phyloP scores from a whole-genome alignment of 2,329 filamentous ascomycete genomes.

The Talaromyces islandicus region DNA sequence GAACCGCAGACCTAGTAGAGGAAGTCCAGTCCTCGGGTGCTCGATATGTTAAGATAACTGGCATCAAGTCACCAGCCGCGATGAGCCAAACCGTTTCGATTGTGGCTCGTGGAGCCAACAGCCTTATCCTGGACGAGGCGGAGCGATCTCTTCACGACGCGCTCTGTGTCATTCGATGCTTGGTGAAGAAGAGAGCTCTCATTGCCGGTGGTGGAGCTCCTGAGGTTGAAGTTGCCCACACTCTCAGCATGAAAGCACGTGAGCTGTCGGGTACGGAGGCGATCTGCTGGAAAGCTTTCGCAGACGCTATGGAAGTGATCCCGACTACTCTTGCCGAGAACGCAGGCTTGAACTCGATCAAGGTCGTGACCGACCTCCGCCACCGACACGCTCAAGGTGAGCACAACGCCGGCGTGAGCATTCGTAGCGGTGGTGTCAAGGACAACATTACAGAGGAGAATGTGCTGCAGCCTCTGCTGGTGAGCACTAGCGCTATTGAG shows the following conservation, averaged over 20 bases:
- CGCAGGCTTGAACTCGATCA: slow-evolving; percentile 95
- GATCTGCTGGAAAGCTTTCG: slow-evolving; percentile 99
- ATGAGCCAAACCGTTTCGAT: slow-evolving; percentile 80
- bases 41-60: slow-evolving; percentile 90
- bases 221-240: slow-evolving; percentile 90
- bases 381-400: slow-evolving; percentile 93
- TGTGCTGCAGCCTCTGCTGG: slow-evolving; percentile 88
- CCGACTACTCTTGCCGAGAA: slow-evolving; percentile 97
- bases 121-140: slow-evolving; percentile 89
- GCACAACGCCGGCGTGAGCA: slow-evolving; percentile 93
- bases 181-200: slow-evolving; percentile 99
- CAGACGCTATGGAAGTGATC: slow-evolving; percentile 94
- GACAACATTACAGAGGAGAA: slow-evolving; percentile 95
- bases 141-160: slow-evolving; percentile 96
- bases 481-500: slow-evolving; percentile 96
- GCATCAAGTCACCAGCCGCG: slow-evolving; percentile 63
- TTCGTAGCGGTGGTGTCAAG: slow-evolving; percentile 96
- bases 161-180: slow-evolving; percentile 91
- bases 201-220: slow-evolving; percentile 95
- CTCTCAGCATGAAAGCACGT: slow-evolving; percentile 75
- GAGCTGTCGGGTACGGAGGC: slow-evolving; percentile 84
- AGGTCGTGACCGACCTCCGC: slow-evolving; percentile 91
- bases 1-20: slow-evolving; percentile 86
- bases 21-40: slow-evolving; percentile 82
- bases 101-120: slow-evolving; percentile 90